These are phyloP conservation scores for Knufia petricola DNA, from an alignment of 2,329 filamentous ascomycete species.

Conservation along the genomic window DNA sequence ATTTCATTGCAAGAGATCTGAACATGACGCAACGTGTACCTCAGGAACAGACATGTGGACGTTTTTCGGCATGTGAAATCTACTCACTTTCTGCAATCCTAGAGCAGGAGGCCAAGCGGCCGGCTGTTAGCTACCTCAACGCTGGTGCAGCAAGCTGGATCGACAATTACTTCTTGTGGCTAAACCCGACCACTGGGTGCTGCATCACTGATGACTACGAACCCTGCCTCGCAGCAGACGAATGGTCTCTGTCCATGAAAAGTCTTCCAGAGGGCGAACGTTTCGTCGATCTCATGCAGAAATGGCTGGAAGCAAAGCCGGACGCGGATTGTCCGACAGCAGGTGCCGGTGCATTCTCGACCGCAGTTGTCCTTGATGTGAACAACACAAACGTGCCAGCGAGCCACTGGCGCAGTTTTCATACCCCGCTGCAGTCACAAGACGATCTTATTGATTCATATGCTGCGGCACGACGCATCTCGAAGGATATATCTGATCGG, in stretches of 20 bases:
- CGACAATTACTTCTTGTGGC: slow-evolving; percentile 91
- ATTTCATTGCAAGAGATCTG: slow-evolving; percentile 78
- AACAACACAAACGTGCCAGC: slow-evolving; percentile 60
- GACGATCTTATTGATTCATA: slow-evolving; percentile 90
- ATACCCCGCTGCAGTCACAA: slow-evolving; percentile 78
- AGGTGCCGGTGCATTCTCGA: slow-evolving; percentile 76
- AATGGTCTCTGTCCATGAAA: slow-evolving; percentile 79
- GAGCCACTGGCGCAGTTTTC: slow-evolving; percentile 84
- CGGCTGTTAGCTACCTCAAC: slow-evolving; percentile 77
- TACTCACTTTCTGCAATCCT: slow-evolving; percentile 80
- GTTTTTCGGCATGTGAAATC: slow-evolving; percentile 79
- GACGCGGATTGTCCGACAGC: slow-evolving; percentile 78
- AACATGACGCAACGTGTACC: slow-evolving; percentile 66
- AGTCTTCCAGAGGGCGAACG: slow-evolving; percentile 94
- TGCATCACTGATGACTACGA: slow-evolving; percentile 62
- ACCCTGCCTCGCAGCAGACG: slow-evolving; percentile 68
- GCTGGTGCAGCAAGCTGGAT: slow-evolving; percentile 90
- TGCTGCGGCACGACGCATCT: slow-evolving; percentile 77
- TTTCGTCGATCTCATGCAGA: slow-evolving; percentile 74
- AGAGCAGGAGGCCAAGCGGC: slow-evolving; percentile 86
- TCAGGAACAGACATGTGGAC: slow-evolving; percentile 80
- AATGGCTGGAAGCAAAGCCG: slow-evolving; percentile 73
- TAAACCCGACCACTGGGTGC: slow-evolving; percentile 70
- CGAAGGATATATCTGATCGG: slow-evolving; percentile 59
- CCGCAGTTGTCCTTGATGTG: slow-evolving; percentile 69